Evolutionary conservation across 306 rosid species (phyloP), one percentile per base, ranked within the genome.

Genomic region (Amphicarpaea edgeworthii): DNA sequence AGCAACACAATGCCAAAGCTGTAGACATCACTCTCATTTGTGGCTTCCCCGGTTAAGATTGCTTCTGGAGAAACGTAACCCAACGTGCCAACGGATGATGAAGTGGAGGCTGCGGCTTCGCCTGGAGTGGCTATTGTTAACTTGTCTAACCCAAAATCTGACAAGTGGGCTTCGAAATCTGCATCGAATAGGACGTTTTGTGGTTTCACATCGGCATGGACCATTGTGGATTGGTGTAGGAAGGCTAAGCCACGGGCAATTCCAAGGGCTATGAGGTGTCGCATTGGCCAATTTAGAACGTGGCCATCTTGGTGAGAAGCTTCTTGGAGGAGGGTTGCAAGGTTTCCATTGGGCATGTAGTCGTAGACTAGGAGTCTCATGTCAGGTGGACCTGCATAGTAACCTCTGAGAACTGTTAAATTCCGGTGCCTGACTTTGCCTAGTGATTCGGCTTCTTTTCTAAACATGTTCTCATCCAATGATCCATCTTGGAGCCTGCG

Each of bases 221-320:
- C 92, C 20, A 79, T 73, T 51, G 97, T 42, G 58, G 94, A 88
- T 2, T 88, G 88, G 85, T 93, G 98, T 11, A 93, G 87, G 81
- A 91, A 93, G 49, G 96, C 96, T 65, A 93, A 26, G 20, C 98
- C 98, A 28, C 98, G 96, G 46, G 98, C 96, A 5, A 93, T 87
- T 46, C 98, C 98, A 0, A 93, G 90, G 3, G 98, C 97, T 70
- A 93, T 93, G 84, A 93, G 96, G 77, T 93, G 98, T 26, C 98
- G 89, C 98, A 93, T 93, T 78, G 98, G 98, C 98, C 98, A 93
- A 71, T 93, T 93, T 12, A 93, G 85, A 58, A 93, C 98, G 77
- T 93, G 98, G 3, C 98, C 98, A 42, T 93, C 98, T 85, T 93
- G 98, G 81, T 93, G 97, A 46, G 98, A 89, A 51, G 98, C 98